A percentile compares a stretch with the other conserved stretches of the same genome.
phyloP scores from a whole-genome alignment of 2,329 filamentous ascomycete species.

The Fusarium humuli region DNA sequence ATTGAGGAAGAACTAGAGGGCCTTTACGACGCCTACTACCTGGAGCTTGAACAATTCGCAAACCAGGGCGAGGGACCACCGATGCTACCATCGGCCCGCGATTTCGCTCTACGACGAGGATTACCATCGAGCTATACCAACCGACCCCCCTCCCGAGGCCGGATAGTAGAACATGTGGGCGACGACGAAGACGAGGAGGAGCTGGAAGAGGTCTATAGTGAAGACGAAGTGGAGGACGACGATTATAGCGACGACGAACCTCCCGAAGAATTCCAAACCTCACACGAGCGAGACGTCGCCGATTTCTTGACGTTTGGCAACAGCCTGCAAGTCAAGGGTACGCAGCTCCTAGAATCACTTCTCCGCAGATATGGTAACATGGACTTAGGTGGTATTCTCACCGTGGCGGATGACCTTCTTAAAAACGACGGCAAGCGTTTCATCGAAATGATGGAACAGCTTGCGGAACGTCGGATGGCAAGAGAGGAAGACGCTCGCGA shows the following conservation, averaged over 20 bases:
- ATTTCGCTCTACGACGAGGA: conserved; percentile 70
- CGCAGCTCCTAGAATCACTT: conserved; percentile 60
- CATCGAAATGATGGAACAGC: conserved; percentile 99
- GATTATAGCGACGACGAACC: conserved; percentile 75
- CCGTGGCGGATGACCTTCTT: conserved; percentile 95
- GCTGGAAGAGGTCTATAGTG: conserved; percentile 62
- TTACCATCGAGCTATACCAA: conserved; percentile 68
- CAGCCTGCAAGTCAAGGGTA: conserved; percentile 92
- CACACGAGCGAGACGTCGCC: conserved; percentile 73
- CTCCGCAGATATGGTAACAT: conserved; percentile 60
- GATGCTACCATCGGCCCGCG: conserved; percentile 62
- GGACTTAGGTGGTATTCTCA: conserved; percentile 90
- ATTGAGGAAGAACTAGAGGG: conserved; percentile 99
- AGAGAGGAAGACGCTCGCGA: conserved; percentile 86
- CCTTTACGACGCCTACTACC: conserved; percentile 97
- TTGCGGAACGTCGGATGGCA: conserved; percentile 96
- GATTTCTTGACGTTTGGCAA: conserved; percentile 99
- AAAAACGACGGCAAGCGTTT: conserved; percentile 99
- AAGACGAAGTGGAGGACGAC: conserved; percentile 67
- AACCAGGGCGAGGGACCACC: conserved; percentile 80
- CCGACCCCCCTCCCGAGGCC: conserved; percentile 79
- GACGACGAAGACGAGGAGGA: conserved; percentile 68
- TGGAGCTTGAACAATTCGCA: conserved; percentile 97
- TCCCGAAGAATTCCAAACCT: conserved; percentile 74
- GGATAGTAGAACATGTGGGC: conserved; percentile 75